These are phyloP conservation scores for Eimeria nieschulzi DNA, from an alignment of 169 alveolate species.

Conservation along the genomic window DNA sequence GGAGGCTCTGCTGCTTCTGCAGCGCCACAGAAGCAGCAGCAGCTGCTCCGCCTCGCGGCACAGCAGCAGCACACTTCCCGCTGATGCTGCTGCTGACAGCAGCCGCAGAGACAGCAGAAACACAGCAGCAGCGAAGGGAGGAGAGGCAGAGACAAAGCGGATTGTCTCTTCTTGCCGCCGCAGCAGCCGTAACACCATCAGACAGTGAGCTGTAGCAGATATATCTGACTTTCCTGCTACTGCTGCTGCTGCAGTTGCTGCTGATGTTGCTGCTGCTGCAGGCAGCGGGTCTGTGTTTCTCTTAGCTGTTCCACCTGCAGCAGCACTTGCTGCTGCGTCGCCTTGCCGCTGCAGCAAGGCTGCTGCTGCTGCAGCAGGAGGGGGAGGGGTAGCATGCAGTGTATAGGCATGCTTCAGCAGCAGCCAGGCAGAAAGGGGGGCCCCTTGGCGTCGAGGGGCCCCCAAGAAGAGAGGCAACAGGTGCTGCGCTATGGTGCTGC, in stretches of 20 bases:
- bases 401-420: conserved; percentile 54
- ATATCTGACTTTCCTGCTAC: conserved; percentile 5
- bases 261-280: conserved; percentile 29
- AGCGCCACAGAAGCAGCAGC: conserved; percentile 56
- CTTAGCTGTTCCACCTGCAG: conserved; percentile 8
- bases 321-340: neutral
- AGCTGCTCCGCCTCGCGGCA: conserved; percentile 49
- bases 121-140: conserved; percentile 13
- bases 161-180: conserved; percentile 28
- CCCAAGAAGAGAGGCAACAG: conserved; percentile 24
- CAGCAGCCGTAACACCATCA: conserved; percentile 12
- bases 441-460: conserved; percentile 8
- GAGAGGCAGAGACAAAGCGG: neutral
- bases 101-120: conserved; percentile 25
- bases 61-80: conserved; percentile 43
- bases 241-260: conserved; percentile 55
- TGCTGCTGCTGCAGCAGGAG: conserved; percentile 40
- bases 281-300: conserved; percentile 24
- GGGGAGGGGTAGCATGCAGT: conserved; percentile 26
- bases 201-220: conserved; percentile 36
- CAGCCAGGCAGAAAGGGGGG: conserved; percentile 9
- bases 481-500: conserved; percentile 43
- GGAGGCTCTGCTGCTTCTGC: conserved; percentile 37
- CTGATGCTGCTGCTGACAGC: conserved; percentile 42
- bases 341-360: conserved; percentile 15